phyloP scores from a whole-genome alignment of 2,329 filamentous ascomycete species.

The Talaromyces sp. region DNA sequence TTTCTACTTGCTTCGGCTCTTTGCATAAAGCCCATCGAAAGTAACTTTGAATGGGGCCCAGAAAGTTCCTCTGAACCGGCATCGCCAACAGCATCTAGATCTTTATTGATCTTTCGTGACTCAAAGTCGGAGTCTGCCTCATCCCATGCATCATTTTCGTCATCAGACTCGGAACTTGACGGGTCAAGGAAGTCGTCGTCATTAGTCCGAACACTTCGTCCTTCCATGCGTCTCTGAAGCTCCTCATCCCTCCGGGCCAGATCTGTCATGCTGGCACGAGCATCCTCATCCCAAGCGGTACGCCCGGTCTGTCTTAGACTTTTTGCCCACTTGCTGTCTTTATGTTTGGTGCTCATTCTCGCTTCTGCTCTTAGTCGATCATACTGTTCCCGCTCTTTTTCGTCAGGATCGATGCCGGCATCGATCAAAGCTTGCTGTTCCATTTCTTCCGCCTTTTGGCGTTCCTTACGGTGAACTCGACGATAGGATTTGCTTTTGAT shows the following conservation, averaged over 20 bases:
- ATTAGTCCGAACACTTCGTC: conserved; percentile 58
- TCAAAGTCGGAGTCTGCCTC: conserved; percentile 28
- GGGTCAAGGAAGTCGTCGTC: conserved; percentile 48
- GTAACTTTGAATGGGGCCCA: conserved; percentile 59
- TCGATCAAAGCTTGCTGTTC: conserved; percentile 54
- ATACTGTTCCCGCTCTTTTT: conserved; percentile 58
- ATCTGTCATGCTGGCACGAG: conserved; percentile 68
- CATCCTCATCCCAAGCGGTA: conserved; percentile 83
- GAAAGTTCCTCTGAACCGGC: conserved; percentile 32
- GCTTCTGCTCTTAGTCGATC: conserved; percentile 76
- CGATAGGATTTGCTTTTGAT: conserved; percentile 98
- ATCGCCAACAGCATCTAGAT: conserved; percentile 44
- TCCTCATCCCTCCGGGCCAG: conserved; percentile 80
- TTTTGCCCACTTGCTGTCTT: conserved; percentile 90
- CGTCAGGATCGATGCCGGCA: conserved; percentile 55
- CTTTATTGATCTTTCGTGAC: conserved; percentile 31
- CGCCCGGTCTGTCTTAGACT: conserved; percentile 70
- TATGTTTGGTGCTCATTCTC: conserved; percentile 77
- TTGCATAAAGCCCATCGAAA: conserved; percentile 91
- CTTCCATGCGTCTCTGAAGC: conserved; percentile 70
- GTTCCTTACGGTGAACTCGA: conserved; percentile 79
- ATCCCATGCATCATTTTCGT: conserved; percentile 53
- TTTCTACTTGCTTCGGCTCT: conserved; percentile 74
- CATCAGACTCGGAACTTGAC: conserved; percentile 59
- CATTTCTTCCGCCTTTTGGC: conserved; percentile 52